A percentile compares a stretch with the other conserved stretches of the same genome.
Conservation (phyloP, 1,139 yeast species). For the Pichia sp. region DNA sequence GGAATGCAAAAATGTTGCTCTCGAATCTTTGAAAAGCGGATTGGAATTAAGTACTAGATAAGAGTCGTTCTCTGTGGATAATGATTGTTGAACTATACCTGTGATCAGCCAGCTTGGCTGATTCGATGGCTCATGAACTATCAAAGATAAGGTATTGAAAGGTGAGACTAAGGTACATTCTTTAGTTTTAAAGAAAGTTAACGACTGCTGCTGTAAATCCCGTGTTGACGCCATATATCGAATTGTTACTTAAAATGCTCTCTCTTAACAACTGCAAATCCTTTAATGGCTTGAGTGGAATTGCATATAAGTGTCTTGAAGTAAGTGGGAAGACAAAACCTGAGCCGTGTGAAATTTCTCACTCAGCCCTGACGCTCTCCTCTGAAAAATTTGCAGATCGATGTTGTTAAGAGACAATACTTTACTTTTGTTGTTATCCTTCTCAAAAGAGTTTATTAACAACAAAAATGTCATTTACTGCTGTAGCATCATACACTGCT, state of each 20-base stretch:
- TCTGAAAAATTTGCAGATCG: not conserved
- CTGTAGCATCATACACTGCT: constrained; percentile 41
- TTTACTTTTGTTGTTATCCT: not conserved
- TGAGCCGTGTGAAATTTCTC: too few species aligned
- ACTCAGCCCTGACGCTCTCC: too few species aligned
- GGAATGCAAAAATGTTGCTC: constrained; percentile 2
- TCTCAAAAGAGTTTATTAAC: not conserved
- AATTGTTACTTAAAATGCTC: not conserved
- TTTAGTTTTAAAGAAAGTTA: constrained; percentile 48
- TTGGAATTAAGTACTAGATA: constrained; percentile 26
- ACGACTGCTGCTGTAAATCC: constrained; percentile 49
- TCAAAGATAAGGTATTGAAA: constrained; percentile 34
- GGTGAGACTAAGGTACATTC: constrained; percentile 30
- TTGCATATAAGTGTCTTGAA: too few species aligned
- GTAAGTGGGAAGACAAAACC: too few species aligned
- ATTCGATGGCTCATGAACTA: constrained; percentile 56
- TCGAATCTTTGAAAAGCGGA: constrained; percentile 12
- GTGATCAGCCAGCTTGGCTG: constrained; percentile 61
- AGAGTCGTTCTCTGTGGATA: constrained; percentile 28
- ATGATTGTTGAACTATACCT: constrained; percentile 39
- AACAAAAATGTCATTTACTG: constrained; percentile 28
- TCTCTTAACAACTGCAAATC: too few species aligned
- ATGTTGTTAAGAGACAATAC: not conserved
- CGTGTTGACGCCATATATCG: constrained; percentile 20
- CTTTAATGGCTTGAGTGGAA: not conserved